phyloP scores from a whole-genome alignment of 2,329 filamentous ascomycete genomes.

The Furcasterigmium furcatum region DNA sequence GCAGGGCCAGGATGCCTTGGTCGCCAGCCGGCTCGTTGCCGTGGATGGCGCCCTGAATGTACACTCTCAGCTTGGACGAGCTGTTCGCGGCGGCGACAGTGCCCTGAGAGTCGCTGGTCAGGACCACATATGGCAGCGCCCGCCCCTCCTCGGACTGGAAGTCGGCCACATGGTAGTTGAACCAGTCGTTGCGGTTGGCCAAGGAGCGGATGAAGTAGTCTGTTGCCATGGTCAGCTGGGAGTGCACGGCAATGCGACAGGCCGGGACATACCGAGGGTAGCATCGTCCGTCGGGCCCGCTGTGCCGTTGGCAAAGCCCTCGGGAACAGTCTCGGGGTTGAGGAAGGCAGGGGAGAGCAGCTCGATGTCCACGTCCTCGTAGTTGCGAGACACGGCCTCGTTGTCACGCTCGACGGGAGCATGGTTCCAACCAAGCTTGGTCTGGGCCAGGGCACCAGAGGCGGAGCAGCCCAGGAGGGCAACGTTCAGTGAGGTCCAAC shows the following conservation, averaged over 20 bases:
- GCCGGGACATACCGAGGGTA: constrained; percentile 19
- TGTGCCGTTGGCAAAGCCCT: constrained; percentile 20
- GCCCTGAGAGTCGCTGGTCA: constrained; percentile 2
- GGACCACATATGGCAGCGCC: constrained; percentile 10
- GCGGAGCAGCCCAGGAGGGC: constrained; percentile 9
- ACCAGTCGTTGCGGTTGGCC: constrained; percentile 21
- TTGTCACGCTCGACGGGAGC: constrained; percentile 19
- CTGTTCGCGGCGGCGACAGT: constrained; percentile 1
- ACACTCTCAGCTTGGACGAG: constrained; percentile 19
- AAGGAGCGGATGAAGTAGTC: constrained; percentile 21
- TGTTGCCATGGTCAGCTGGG: constrained; percentile 5
- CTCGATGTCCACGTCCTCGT: constrained; percentile 21
- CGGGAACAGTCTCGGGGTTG: constrained; percentile 15
- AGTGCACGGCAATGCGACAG: too few species aligned
- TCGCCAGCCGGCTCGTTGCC: constrained; percentile 23
- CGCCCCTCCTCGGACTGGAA: constrained; percentile 23
- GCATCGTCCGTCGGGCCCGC: constrained; percentile 23
- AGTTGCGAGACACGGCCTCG: constrained; percentile 21
- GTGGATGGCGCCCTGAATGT: constrained; percentile 21
- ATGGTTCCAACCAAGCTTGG: constrained; percentile 19
- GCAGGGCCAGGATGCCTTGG: constrained; percentile 18
- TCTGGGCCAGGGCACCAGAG: constrained; percentile 11
- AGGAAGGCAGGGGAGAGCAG: constrained; percentile 23
- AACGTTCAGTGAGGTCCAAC: not conserved
- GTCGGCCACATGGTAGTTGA: constrained; percentile 18